These are phyloP conservation scores for Alternaria sp. DNA, from an alignment of 2,329 filamentous ascomycete species.

Conservation along the genomic window DNA sequence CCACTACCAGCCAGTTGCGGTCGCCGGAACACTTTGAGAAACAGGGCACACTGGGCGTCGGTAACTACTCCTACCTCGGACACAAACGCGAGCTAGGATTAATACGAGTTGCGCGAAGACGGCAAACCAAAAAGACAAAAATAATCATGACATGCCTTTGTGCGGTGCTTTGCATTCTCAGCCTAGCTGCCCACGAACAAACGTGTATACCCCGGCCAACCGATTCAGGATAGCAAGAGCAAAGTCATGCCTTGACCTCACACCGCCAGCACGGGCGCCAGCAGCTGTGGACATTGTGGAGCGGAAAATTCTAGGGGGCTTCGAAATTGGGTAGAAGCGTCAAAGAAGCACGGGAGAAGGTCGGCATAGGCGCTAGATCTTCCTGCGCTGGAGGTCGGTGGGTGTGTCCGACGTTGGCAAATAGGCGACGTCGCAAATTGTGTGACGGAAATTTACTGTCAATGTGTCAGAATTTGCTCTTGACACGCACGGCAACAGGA, in stretches of 20 bases:
- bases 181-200: conserved; percentile 27
- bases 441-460: conserved; percentile 35
- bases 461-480: conserved; percentile 38
- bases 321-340: conserved; percentile 48
- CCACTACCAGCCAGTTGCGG: conserved; percentile 23
- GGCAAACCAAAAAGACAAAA: conserved; percentile 39
- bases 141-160: conserved; percentile 41
- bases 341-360: conserved; percentile 52
- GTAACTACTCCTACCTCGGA: conserved; percentile 25
- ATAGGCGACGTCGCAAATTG: conserved; percentile 41
- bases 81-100: conserved; percentile 28
- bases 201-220: conserved; percentile 15
- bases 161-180: conserved; percentile 27
- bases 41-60: conserved; percentile 20
- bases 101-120: conserved; percentile 43
- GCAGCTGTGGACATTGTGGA: conserved; percentile 28
- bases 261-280: conserved; percentile 37
- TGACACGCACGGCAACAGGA: conserved; percentile 31
- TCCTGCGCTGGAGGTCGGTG: conserved; percentile 24
- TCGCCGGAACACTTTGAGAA: conserved; percentile 25
- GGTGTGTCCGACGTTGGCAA: conserved; percentile 24
- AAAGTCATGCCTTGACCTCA: conserved; percentile 36
- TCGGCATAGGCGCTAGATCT: conserved; percentile 39
- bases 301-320: conserved; percentile 35
- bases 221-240: conserved; percentile 20